Base-by-base conservation (phyloP, 2,329 filamentous ascomycete species). In the Lecanosticta acicola region DNA sequence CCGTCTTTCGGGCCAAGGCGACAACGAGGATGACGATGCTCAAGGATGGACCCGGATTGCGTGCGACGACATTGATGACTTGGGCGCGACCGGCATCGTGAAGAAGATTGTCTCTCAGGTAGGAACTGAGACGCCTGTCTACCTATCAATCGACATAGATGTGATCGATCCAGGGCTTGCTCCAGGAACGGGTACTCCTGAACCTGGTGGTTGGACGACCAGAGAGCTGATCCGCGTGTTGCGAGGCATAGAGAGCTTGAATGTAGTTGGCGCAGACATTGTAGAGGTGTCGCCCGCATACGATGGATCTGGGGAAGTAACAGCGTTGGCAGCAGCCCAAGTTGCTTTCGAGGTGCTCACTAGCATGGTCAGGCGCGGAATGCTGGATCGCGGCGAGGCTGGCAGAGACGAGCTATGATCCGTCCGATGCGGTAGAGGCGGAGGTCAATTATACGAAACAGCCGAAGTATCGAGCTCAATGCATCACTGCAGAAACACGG, bases 281-380 rank as follows among this genome's bases (percentile, higher is more conserved):
- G 90, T 96, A 3, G 90, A 95, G 73, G 87, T 94, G 7, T 81
- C 84, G 35, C 89, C 89, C 0, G 85, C 85, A 10, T 95, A 94
- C 63, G 87, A 95, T 71, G 83, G 84, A 9, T 71, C 71, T 4
- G 86, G 82, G 1, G 89, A 94, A 71, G 83, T 83, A 60, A 95
- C 88, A 32, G 85, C 87, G 10, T 68, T 94, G 54, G 87, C 87
- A 13, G 89, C 81, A 2, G 87, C 87, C 33, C 88, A 94, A 74
- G 78, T 94, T 32, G 86, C 80, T 1, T 94, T 84, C 64, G 89
- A 94, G 71, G 77, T 94, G n/a, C 66, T 94, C 63, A 94, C 83
- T 32, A 86, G 76, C 49, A 82, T 85, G 68, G 82, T 84, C 5
- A 84, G 80, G 69, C 78, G 68, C 58, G 76, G 72, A 4, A 57